Percentiles rank a stretch among this genome's conserved stretches.
These are phyloP conservation scores for Suhomyces bokatorum DNA, from an alignment of 1,139 yeast genomes.

Conservation along the genomic window DNA sequence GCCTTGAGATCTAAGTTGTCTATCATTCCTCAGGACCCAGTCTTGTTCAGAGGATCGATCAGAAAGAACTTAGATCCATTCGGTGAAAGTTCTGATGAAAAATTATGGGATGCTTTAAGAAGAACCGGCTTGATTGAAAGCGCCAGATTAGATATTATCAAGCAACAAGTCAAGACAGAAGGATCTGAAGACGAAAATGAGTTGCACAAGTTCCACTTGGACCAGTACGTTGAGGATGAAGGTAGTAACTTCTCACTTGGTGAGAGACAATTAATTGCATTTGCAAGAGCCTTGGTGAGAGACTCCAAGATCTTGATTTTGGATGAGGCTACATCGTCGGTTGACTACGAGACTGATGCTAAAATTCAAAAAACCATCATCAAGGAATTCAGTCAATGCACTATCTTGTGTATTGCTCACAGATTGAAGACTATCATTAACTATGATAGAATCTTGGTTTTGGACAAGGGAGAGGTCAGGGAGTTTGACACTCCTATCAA, in stretches of 20 bases:
- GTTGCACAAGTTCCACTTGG: slow-evolving; percentile 62
- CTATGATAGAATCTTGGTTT: slow-evolving; percentile 65
- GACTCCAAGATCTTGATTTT: slow-evolving; percentile 64
- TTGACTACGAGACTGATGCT: slow-evolving; percentile 75
- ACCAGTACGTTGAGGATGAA: slow-evolving; percentile 67
- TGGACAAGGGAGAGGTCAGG: slow-evolving; percentile 61
- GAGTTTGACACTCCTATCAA: slow-evolving; percentile 59
- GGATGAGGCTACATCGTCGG: slow-evolving; percentile 84
- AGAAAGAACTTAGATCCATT: slow-evolving; percentile 72
- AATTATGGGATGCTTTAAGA: slow-evolving; percentile 52
- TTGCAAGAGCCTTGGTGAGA: slow-evolving; percentile 78
- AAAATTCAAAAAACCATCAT: slow-evolving; percentile 67
- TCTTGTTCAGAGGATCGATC: slow-evolving; percentile 64
- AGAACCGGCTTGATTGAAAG: slow-evolving; percentile 61
- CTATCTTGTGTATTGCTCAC: slow-evolving; percentile 79
- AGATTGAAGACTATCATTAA: slow-evolving; percentile 66
- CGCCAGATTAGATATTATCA: slow-evolving; percentile 31
- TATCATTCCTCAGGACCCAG: slow-evolving; percentile 82
- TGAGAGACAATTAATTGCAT: slow-evolving; percentile 71
- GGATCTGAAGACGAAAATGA: slow-evolving; percentile 18
- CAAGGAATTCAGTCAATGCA: slow-evolving; percentile 61
- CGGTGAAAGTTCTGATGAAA: slow-evolving; percentile 47
- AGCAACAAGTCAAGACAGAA: slow-evolving; percentile 16
- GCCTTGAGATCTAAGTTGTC: slow-evolving; percentile 61
- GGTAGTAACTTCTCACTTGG: slow-evolving; percentile 77